Evolutionary conservation across 768 basidiomycete species (phyloP).

Genomic region (Trametes cubensis): DNA sequence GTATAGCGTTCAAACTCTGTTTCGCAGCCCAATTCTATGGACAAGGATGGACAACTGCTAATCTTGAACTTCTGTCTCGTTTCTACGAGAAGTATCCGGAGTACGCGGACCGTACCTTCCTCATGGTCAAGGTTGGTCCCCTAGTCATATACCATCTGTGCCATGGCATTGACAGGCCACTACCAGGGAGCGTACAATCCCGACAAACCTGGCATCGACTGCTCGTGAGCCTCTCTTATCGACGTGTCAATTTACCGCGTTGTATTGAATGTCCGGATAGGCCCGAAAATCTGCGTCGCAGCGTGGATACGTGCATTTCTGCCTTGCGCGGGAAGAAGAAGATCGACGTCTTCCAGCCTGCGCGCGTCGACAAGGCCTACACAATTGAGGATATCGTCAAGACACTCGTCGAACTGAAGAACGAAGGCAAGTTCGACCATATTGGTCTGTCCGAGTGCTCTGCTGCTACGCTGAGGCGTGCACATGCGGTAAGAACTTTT

Average conservation of each 20-base stretch:
- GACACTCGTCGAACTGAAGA: constrained; percentile 46
- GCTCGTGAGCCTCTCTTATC: constrained; percentile 29
- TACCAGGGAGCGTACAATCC: constrained; percentile 25
- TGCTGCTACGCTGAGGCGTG: constrained; percentile 48
- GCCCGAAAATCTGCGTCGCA: constrained; percentile 47
- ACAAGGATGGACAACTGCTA: constrained; percentile 40
- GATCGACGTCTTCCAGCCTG: constrained; percentile 62
- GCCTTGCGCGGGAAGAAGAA: constrained; percentile 55
- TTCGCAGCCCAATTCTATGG: constrained; percentile 58
- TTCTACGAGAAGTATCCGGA: constrained; percentile 52
- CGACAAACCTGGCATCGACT: constrained; percentile 21
- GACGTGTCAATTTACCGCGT: constrained; percentile 35
- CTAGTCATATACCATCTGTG: background rate
- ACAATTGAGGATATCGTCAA: constrained; percentile 45
- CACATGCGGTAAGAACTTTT: constrained; percentile 38
- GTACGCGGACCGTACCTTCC: constrained; percentile 47
- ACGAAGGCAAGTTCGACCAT: constrained; percentile 61
- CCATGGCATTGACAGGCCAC: background rate
- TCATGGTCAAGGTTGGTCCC: constrained; percentile 49
- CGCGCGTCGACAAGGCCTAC: constrained; percentile 45
- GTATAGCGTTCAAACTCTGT: background rate
- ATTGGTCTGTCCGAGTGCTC: constrained; percentile 62
- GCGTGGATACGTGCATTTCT: constrained; percentile 46
- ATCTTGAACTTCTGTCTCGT: constrained; percentile 50
- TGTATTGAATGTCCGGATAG: constrained; percentile 38